Evolutionary conservation across 2,329 filamentous ascomycete species (phyloP).

Genomic region (Cadophora gregata): DNA sequence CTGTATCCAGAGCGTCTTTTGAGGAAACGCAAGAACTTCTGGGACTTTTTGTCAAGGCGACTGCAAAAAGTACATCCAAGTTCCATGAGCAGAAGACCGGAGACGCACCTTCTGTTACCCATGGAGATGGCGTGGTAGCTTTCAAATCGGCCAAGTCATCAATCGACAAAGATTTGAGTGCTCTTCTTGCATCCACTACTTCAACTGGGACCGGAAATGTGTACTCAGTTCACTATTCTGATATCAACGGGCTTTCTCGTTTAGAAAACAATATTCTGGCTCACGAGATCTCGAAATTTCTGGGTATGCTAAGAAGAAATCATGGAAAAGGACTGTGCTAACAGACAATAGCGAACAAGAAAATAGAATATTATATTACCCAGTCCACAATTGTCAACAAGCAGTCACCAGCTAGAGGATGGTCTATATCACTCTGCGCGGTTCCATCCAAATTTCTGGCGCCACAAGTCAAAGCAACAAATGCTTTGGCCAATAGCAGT

Average conservation of each 20-base stretch:
- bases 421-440: slow-evolving; percentile 37
- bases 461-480: slow-evolving; percentile 26
- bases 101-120: slow-evolving; percentile 30
- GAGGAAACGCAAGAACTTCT: slow-evolving; percentile 30
- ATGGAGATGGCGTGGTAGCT: slow-evolving; percentile 29
- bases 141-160: slow-evolving; percentile 37
- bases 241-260: slow-evolving; percentile 39
- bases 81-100: slow-evolving; percentile 35
- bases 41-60: slow-evolving; percentile 31
- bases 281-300: slow-evolving; percentile 38
- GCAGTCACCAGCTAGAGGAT: slow-evolving; percentile 34
- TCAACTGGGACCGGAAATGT: slow-evolving; percentile 20
- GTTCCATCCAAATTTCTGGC: slow-evolving; percentile 28
- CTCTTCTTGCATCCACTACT: slow-evolving; percentile 28
- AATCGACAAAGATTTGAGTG: slow-evolving; percentile 34
- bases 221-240: slow-evolving; percentile 38
- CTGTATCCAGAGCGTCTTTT: slow-evolving; percentile 31
- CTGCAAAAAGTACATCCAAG: slow-evolving; percentile 31
- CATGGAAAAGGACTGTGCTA: background rate
- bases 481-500: slow-evolving; percentile 21
- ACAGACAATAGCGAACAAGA: slow-evolving; percentile 31
- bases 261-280: slow-evolving; percentile 39
- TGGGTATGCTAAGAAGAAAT: slow-evolving; percentile 27
- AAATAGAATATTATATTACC: slow-evolving; percentile 31
- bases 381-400: slow-evolving; percentile 36